A percentile compares a stretch with the other conserved stretches of the same genome.
Conservation (phyloP, 495 filamentous ascomycete species). For the Tuber microsphaerosporum region DNA sequence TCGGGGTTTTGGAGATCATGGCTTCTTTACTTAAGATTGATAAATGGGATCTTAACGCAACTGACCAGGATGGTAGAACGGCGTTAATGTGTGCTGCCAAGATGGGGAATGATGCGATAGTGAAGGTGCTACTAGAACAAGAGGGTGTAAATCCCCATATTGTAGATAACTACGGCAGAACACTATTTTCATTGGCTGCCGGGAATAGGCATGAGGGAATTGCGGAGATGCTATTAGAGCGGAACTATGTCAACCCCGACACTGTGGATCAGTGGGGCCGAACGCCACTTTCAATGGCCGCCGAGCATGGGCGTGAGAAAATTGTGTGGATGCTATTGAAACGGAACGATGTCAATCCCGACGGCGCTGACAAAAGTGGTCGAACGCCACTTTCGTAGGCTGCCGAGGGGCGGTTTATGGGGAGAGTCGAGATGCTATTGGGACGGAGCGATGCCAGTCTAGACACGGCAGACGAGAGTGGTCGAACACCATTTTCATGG, state of each 20-base stretch:
- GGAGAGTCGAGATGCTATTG: too few species aligned
- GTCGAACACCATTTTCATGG: too few species aligned
- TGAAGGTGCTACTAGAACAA: background rate
- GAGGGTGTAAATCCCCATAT: conserved; percentile 35
- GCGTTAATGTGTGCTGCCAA: background rate
- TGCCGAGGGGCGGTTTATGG: too few species aligned
- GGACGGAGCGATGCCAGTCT: too few species aligned
- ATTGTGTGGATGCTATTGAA: too few species aligned
- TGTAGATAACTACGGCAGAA: conserved; percentile 14
- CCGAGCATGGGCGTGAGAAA: conserved; percentile 8
- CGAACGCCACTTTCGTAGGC: background rate
- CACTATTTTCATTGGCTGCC: too few species aligned
- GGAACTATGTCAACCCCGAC: too few species aligned
- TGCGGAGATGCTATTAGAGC: too few species aligned
- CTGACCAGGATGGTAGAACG: background rate
- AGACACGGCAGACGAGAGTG: too few species aligned
- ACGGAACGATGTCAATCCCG: too few species aligned
- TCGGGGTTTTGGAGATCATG: background rate
- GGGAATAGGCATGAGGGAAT: too few species aligned
- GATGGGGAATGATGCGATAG: background rate
- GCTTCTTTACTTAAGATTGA: background rate
- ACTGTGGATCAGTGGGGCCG: conserved; percentile 32
- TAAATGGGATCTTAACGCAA: background rate
- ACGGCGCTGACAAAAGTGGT: too few species aligned
- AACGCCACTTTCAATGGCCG: conserved; percentile 44